Conservation (phyloP, 306 rosid genomes). For the Ziziphus jujuba region DNA sequence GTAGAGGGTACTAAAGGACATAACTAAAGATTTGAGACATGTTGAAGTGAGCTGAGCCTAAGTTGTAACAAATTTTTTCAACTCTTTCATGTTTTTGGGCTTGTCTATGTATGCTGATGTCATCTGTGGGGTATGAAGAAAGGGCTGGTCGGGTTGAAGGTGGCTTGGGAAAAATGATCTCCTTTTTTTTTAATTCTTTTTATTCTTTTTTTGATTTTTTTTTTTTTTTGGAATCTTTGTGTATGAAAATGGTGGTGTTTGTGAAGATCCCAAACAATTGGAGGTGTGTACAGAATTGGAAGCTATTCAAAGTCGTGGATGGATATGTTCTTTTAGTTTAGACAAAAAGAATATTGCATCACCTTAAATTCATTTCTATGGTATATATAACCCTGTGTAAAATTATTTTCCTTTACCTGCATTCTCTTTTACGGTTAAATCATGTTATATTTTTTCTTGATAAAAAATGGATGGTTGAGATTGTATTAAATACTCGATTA, state of each 20-base stretch:
- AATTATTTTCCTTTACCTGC: not conserved
- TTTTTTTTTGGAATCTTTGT: conserved; percentile 30
- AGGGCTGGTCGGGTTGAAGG: conserved; percentile 28
- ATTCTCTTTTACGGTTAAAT: no score
- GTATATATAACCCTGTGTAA: no score
- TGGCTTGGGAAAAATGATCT: conserved; percentile 27
- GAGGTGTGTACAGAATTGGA: conserved; percentile 23
- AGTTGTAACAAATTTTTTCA: conserved; percentile 26
- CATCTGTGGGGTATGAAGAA: conserved; percentile 21
- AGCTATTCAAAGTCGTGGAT: conserved; percentile 8
- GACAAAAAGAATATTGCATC: no score
- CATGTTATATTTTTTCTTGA: no score
- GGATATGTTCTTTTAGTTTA: no score
- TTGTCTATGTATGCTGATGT: conserved; percentile 32
- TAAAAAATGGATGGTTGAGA: no score
- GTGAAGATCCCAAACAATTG: conserved; percentile 43
- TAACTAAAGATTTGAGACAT: conserved; percentile 36
- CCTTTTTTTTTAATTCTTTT: conserved; percentile 1
- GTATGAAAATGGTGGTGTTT: conserved; percentile 48
- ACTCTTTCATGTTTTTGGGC: conserved; percentile 42
- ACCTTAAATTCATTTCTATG: no score
- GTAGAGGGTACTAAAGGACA: conserved; percentile 46
- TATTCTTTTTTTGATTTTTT: conserved; percentile 16
- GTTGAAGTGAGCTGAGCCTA: conserved; percentile 45
- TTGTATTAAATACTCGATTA: no score